Conservation (phyloP, 208 protist species). For the Wallacemonas rigidus region DNA sequence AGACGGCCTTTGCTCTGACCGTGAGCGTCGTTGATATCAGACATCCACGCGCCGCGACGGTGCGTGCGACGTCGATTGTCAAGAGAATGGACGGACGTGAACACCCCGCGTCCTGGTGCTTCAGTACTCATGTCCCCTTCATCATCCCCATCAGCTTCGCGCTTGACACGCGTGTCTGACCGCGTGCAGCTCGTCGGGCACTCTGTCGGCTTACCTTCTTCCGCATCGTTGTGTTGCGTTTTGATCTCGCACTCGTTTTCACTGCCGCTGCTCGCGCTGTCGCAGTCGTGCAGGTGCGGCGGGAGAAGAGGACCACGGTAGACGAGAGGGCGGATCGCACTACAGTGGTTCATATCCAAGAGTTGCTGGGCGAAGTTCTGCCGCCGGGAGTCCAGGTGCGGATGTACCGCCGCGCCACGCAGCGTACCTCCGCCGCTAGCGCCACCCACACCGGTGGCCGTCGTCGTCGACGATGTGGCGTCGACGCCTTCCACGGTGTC, state of each 20-base stretch:
- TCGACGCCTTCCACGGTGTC: not conserved
- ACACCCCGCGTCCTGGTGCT: too few relatives aligned
- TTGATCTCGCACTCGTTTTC: conserved; percentile 8
- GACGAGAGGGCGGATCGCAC: conserved; percentile 36
- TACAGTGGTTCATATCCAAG: conserved; percentile 48
- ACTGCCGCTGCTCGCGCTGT: conserved; percentile 6
- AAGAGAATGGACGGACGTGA: not conserved
- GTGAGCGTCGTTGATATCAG: not conserved
- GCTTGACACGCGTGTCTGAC: not conserved
- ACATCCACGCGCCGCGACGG: conserved; percentile 9
- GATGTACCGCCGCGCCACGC: not conserved
- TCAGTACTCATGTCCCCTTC: not conserved
- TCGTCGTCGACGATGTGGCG: not conserved
- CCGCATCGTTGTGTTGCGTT: not conserved
- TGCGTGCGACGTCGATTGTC: not conserved
- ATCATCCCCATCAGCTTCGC: not conserved
- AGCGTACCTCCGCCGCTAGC: not conserved
- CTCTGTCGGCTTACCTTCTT: not conserved
- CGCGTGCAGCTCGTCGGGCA: not conserved
- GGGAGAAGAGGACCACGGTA: conserved; percentile 49
- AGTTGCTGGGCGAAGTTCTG: conserved; percentile 18
- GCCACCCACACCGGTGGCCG: conserved; percentile 11
- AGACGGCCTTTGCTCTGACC: not conserved
- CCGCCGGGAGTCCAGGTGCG: conserved; percentile 16
- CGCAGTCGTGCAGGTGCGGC: conserved; percentile 28